Evolutionary conservation across 2,329 filamentous ascomycete species (phyloP).

Genomic region (Microdochium bolleyi): DNA sequence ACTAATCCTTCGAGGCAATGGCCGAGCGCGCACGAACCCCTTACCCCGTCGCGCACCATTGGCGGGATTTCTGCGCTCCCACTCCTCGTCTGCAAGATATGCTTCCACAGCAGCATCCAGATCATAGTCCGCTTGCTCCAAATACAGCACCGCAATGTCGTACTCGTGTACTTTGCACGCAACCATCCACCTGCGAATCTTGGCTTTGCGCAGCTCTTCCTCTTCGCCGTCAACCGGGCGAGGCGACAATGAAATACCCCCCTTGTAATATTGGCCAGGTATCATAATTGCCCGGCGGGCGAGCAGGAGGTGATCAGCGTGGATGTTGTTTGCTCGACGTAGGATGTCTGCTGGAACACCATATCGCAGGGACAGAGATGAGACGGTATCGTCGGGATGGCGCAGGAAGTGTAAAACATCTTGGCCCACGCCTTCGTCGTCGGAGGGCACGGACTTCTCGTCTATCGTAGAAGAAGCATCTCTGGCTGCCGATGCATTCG

Average conservation of each 20-base stretch:
- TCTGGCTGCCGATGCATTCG: neutral
- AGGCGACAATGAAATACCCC: slow-evolving; percentile 59
- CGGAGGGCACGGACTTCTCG: slow-evolving; percentile 18
- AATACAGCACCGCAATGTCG: slow-evolving; percentile 66
- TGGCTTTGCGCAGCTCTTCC: slow-evolving; percentile 62
- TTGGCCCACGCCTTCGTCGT: slow-evolving; percentile 30
- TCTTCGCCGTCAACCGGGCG: slow-evolving; percentile 66
- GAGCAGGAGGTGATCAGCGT: slow-evolving; percentile 61
- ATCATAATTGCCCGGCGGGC: slow-evolving; percentile 65
- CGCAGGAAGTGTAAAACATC: slow-evolving; percentile 71
- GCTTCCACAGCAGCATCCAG: slow-evolving; percentile 54
- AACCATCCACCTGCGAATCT: slow-evolving; percentile 72
- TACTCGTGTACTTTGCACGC: slow-evolving; percentile 70
- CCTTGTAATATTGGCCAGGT: slow-evolving; percentile 62
- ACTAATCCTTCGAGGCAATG: slow-evolving; percentile 9
- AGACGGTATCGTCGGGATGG: slow-evolving; percentile 58
- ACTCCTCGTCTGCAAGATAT: slow-evolving; percentile 64
- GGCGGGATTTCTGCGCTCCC: slow-evolving; percentile 63
- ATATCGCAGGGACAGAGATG: slow-evolving; percentile 64
- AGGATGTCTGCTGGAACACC: slow-evolving; percentile 56
- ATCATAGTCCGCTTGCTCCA: slow-evolving; percentile 62
- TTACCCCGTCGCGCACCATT: slow-evolving; percentile 24
- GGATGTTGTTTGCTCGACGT: slow-evolving; percentile 60
- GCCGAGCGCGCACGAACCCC: slow-evolving; percentile 15
- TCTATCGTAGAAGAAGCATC: slow-evolving; percentile 8